Base-by-base conservation (phyloP, 2,329 filamentous ascomycete species). In the Fusarium sororula region DNA sequence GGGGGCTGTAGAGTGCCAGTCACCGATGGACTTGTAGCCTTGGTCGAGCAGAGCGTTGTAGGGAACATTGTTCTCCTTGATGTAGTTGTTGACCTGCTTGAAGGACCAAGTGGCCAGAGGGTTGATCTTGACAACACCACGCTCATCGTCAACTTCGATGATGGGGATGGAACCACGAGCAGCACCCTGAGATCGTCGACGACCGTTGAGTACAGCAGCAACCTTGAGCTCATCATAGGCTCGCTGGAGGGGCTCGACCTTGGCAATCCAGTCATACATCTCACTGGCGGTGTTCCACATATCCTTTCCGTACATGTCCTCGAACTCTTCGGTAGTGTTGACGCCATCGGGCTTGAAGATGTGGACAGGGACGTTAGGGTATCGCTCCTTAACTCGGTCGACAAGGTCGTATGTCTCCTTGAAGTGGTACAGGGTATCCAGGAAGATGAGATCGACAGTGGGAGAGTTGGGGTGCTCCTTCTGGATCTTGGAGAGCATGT, bases 11-110 rank as follows among this genome's bases (percentile, higher is more conserved):
- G 95, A 98, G 88, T 99, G 96, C 94, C 95, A 98, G 87, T 99
- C 96, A 71, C 96, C 96, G 72, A 99, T 89, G 75, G 94, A 98
- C 89, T 98, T 98, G 89, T 99, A 99, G n/a, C 96, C 96, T 68
- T 87, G 89, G 84, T 98, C 94, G 53, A 99, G 89, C 37, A 99
- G 90, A 71, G 89, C 91, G 82, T 99, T 99, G 88, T 98, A 98
- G 0, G 96, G 96, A 8, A 99, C 95, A 70, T 94, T 85, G 87
- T 98, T 90, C 79, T 93, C 91, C 78, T 91, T 90, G 84, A 98
- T 90, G 85, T 99, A 99, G 45, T 90, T 87, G 83, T 95, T 92
- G 68, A 99, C 96, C 81, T 98, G 93, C 71, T 90, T 86, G 85
- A 99, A 99, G 48, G 89, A 89, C 96, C 96, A 99, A 85, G 95